Conservation (phyloP, 768 basidiomycete genomes). For the Xanthoconium stramineum region DNA sequence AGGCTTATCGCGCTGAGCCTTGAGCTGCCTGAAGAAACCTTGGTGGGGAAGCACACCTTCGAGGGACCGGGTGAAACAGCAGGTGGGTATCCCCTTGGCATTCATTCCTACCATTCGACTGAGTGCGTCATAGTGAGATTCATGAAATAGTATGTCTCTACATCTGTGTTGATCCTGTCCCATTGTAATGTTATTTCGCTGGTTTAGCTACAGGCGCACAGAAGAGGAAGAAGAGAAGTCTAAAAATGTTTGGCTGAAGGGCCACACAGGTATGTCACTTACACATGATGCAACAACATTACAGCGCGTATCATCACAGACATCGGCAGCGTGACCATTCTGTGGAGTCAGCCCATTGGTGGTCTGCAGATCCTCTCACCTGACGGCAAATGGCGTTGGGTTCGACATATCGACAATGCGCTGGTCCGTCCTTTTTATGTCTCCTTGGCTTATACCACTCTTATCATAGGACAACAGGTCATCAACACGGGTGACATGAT, state of each 20-base stretch:
- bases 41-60: conserved; percentile 47
- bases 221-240: conserved; percentile 47
- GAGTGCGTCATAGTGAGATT: conserved; percentile 42
- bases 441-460: background rate
- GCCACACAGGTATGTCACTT: conserved; percentile 45
- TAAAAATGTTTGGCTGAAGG: conserved; percentile 57
- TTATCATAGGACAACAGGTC: conserved; percentile 35
- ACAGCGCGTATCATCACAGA: conserved; percentile 45
- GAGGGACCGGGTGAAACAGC: conserved; percentile 38
- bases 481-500: conserved; percentile 59
- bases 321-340: conserved; percentile 51
- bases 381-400: conserved; percentile 55
- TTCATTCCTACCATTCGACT: background rate
- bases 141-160: conserved; percentile 55
- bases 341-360: conserved; percentile 59
- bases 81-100: conserved; percentile 22
- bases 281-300: background rate
- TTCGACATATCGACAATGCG: conserved; percentile 55
- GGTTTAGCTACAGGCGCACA: conserved; percentile 44
- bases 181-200: background rate
- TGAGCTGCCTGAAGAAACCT: conserved; percentile 50
- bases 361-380: conserved; percentile 53
- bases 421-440: conserved; percentile 34
- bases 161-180: background rate
- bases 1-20: conserved; percentile 50